Evolutionary conservation across 208 protist genomes (phyloP), one percentile per base, ranked within the genome.

Genomic region (Acanthamoeba healyi): DNA sequence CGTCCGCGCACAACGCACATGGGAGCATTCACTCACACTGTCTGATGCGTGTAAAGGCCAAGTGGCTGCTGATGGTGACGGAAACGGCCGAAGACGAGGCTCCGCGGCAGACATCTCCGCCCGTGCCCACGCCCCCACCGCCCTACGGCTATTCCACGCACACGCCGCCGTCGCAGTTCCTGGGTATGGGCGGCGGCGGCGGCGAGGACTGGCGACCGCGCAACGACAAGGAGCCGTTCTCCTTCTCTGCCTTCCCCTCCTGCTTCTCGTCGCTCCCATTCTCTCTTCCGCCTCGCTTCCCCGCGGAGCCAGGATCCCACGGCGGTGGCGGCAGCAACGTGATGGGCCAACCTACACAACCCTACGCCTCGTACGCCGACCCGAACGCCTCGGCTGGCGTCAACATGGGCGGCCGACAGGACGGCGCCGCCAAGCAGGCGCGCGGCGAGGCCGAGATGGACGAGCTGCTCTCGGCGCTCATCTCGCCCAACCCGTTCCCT

Each of bases 391-490:
- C 19, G 49, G 49, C 10, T 19, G 49, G 49, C 54, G 17, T 3
- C 10, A 61, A 19, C 54, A 29, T 29, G 1, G 29, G 29, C 26
- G 63, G 63, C 63, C 63, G 4, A 17, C 63, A 29, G 38, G 29
- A 29, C 19, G 34, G 4, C 63, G 17, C 63, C 29, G 9, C 19
- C 29, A 72, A 72, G 34, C 63, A 72, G 63, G 34, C n/a, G 7
- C 63, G 63, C 1, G 63, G 63, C 19, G 63, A 82, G 72, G 38
- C 72, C 72, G 72, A 82, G n/a, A 82, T 82, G 72, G 72, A 82
- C 72, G 72, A 82, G 38, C 72, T 82, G 12, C 72, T 82, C 38
- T 82, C 72, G 38, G 72, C 72, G 40, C 72, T 82, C 72, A 82
- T 82, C 4, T 82, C 72, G 72, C 72, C 72, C 24, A 44, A 51